phyloP scores from a whole-genome alignment of 2,329 filamentous ascomycete genomes.

The Penicillium sp. region DNA sequence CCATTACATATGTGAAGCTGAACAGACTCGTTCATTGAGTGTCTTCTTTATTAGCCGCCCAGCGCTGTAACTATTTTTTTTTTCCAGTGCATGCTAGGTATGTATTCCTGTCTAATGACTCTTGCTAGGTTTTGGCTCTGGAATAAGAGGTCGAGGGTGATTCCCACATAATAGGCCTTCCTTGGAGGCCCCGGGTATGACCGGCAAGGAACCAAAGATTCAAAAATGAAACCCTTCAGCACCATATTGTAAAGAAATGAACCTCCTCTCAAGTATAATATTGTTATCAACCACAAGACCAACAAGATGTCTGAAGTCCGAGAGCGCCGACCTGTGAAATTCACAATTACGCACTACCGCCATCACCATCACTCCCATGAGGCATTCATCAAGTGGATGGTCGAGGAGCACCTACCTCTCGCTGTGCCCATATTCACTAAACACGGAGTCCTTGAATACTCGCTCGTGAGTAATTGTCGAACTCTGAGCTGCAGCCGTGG shows the following conservation, averaged over 20 bases:
- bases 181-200: accelerated
- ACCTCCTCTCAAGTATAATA: neutral
- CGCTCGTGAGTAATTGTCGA: neutral
- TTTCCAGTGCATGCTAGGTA: too few species aligned
- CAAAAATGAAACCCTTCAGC: too few species aligned
- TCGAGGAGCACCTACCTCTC: neutral
- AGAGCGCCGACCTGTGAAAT: neutral
- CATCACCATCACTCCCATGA: neutral
- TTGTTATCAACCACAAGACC: neutral
- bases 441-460: neutral
- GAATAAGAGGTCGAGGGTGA: too few species aligned
- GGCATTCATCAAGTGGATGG: neutral
- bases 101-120: too few species aligned
- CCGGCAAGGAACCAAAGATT: too few species aligned
- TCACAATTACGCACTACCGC: neutral
- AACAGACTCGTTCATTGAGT: too few species aligned
- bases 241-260: too few species aligned
- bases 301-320: neutral
- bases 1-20: too few species aligned
- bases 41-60: too few species aligned
- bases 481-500: neutral
- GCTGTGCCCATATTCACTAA: neutral
- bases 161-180: too few species aligned
- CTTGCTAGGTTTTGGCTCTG: too few species aligned
- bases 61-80: too few species aligned